Conservation (phyloP, 129 eudicot genomes). For the Arctium minus region DNA sequence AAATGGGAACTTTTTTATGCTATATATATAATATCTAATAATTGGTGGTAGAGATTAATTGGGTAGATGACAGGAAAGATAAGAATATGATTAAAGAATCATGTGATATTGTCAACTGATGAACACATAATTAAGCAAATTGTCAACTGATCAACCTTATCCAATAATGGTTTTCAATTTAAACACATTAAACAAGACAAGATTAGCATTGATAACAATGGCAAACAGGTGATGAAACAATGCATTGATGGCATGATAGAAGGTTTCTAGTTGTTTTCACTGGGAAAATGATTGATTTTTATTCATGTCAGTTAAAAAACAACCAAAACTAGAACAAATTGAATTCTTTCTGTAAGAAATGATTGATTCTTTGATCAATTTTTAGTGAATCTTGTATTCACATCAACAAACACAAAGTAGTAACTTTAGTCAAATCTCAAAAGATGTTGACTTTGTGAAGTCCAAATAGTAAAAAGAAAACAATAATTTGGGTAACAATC, state of each 20-base stretch:
- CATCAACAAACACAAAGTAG: constrained; percentile 11
- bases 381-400: constrained; percentile 5
- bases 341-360: constrained; percentile 14
- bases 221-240: not conserved
- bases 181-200: constrained; percentile 16
- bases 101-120: constrained; percentile 22
- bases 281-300: constrained; percentile 23
- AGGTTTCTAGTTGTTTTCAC: constrained; percentile 25
- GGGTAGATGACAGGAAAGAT: not conserved
- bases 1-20: constrained; percentile 26
- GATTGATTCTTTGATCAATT: constrained; percentile 5
- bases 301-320: constrained; percentile 17
- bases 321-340: constrained; percentile 4
- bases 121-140: constrained; percentile 10
- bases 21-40: not conserved
- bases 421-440: constrained; percentile 2
- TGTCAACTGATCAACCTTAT: constrained; percentile 24
- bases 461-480: not conserved
- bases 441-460: not conserved
- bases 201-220: constrained; percentile 2
- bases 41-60: constrained; percentile 1
- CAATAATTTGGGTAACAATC: not conserved
- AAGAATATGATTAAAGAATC: constrained; percentile 17
- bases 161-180: not conserved
- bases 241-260: constrained; percentile 29